Evolutionary conservation across 192 early-diverging fungal species (phyloP), one percentile per base, ranked within the genome.

Genomic region (Entomortierella beljakovae): DNA sequence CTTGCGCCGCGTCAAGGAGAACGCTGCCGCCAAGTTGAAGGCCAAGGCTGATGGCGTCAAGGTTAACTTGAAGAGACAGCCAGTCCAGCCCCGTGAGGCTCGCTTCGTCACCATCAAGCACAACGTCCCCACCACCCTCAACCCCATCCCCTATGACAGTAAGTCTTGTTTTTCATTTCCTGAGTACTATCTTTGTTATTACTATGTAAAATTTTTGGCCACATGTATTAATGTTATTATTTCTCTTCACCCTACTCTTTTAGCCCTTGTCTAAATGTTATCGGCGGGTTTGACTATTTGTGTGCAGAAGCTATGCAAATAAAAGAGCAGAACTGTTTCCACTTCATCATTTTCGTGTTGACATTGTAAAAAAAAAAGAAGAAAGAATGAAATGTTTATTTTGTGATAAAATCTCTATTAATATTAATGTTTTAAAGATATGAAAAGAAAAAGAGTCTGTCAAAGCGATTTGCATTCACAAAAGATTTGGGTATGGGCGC

Each of bases 1-100:
- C 90, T 88, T 98, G 87, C 88, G 92, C 55, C 94, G 98, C 82
- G 97, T 98, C 81, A 97, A 96, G 92, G 90, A 93, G 80, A 99
- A 98, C 90, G 93, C 92, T 26, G 88, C 86, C 54, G 86, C 86
- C 75, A 90, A 92, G 89, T 87, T 90, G 81, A 94, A 93, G 55
- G 95, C 98, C 71, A 94, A 91, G 81, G 88, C 82, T 64, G 87
- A 90, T 70, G 94, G 93, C 52, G 86, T 87, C 89, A 82, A 85
- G 58, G 83, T 94, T 82, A 88, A 88, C 87, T 85, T 97, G 70
- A 98, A 96, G 92, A 92, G 98, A 83, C 90, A 90, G 84, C 97
- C 98, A 61, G 92, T 73, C 42, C 84, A 92, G 83, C 98, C 98
- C 82, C 91, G 94, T 69, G 86, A 88, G 56, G 92, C 94, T 68